Base-by-base conservation (phyloP, 108 stramenopile genomes). In the Nannochloropsis salina region DNA sequence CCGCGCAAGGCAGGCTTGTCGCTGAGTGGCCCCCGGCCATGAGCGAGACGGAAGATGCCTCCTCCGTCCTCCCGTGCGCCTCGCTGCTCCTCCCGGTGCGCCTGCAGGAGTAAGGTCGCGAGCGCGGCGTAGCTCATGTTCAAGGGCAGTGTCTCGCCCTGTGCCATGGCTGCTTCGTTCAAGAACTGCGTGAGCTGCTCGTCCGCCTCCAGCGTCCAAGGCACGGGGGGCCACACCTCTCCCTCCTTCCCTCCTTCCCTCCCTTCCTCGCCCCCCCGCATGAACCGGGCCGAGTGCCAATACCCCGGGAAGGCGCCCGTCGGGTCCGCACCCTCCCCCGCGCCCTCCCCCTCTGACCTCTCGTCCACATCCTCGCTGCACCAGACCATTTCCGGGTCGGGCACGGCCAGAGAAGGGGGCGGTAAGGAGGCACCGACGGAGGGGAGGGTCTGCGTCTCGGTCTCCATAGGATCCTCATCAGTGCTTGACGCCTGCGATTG, bases 361-460 rank as follows among this genome's bases (percentile, higher is more conserved):
- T 89, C 44, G 15, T 82, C 45, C 81, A 82, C 20, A 83, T 87
- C 93, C 41, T 85, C 31, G 43, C 89, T 83, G 43, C 91, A 91
- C 94, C 95, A 94, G 79, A 83, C 86, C 42, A 84, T 80, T 42
- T 94, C 95, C 85, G 93, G 93, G 51, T 95, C 94, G 31, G 31
- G 31, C 31, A 31, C 31, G 43, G 85, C 87, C 85, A 94, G 90
- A 8, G 92, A 74, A 15, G 61, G 61, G 8, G 20, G 15, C 20
- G 61, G 61, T 15, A 74, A n/a, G 61, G 61, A 74, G 61, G 61
- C n/a, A 15, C 20, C 15, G 8, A n/a, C 20, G 20, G 61, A n/a
- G 61, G n/a, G 61, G 8, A n/a, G n/a, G 2, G 61, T n/a, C 3
- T 15, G n/a, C 4, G 61, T 74, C 4, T 74, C 61, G 20, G 61